Percentiles rank a stretch among this genome's conserved stretches.
phyloP scores from a whole-genome alignment of 2,329 filamentous ascomycete species.

The Fusarium algeriense region DNA sequence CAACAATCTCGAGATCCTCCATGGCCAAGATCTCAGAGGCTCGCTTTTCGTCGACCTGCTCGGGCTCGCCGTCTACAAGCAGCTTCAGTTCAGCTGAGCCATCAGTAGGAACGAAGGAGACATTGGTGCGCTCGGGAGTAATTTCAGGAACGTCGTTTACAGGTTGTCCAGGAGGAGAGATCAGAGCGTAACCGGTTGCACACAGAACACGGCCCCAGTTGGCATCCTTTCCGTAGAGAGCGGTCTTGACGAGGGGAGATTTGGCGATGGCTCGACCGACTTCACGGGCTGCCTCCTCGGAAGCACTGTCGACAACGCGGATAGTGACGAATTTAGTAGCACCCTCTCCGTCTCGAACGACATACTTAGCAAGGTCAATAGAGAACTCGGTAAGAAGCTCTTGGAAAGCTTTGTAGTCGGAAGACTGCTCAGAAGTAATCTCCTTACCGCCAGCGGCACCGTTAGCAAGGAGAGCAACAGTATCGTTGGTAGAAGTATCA shows the following conservation, averaged over 20 bases:
- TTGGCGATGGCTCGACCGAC: constrained; percentile 90
- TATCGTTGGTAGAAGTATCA: constrained; percentile 98
- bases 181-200: constrained; percentile 84
- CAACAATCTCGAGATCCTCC: constrained; percentile 83
- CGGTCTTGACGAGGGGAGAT: constrained; percentile 96
- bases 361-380: constrained; percentile 86
- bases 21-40: constrained; percentile 82
- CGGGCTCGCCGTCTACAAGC: constrained; percentile 82
- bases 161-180: constrained; percentile 69
- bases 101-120: constrained; percentile 82
- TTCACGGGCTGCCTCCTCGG: constrained; percentile 77
- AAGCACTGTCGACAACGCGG: constrained; percentile 79
- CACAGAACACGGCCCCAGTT: constrained; percentile 99
- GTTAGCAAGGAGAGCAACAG: constrained; percentile 93
- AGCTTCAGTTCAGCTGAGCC: constrained; percentile 82
- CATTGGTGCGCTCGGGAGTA: constrained; percentile 76
- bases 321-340: constrained; percentile 99
- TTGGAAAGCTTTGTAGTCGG: constrained; percentile 79
- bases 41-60: constrained; percentile 80
- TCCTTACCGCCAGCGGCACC: constrained; percentile 83
- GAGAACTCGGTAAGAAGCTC: constrained; percentile 81
- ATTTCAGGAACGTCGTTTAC: constrained; percentile 73
- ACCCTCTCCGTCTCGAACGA: constrained; percentile 96
- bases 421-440: constrained; percentile 65
- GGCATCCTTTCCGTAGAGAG: constrained; percentile 94